These are phyloP conservation scores for Trapa bicornis DNA, from an alignment of 345 rosid genomes.

Conservation along the genomic window DNA sequence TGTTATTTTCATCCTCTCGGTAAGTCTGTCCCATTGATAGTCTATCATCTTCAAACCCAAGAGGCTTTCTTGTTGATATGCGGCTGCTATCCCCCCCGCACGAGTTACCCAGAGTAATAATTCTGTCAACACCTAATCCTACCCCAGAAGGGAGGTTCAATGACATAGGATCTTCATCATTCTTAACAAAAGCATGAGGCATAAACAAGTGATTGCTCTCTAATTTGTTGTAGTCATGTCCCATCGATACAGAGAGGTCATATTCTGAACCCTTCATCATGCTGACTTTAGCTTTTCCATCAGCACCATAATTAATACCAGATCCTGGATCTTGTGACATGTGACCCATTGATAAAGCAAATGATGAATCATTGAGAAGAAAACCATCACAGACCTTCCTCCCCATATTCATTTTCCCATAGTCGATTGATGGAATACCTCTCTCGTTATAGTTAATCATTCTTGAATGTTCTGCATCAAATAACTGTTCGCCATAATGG, in stretches of 20 bases:
- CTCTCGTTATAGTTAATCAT: slow-evolving; percentile 45
- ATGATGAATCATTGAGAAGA: slow-evolving; percentile 37
- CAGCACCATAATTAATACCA: slow-evolving; percentile 41
- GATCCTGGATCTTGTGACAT: slow-evolving; percentile 30
- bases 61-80: slow-evolving; percentile 20
- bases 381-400: slow-evolving; percentile 25
- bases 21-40: slow-evolving; percentile 25
- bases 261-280: slow-evolving; percentile 47
- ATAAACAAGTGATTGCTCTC: slow-evolving; percentile 31
- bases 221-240: slow-evolving; percentile 24
- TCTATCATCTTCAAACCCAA: slow-evolving; percentile 32
- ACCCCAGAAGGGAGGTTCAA: slow-evolving; percentile 26
- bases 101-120: slow-evolving; percentile 48
- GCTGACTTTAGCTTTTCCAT: slow-evolving; percentile 59
- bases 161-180: slow-evolving; percentile 21
- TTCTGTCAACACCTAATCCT: slow-evolving; percentile 41
- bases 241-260: slow-evolving; percentile 28
- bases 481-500: slow-evolving; percentile 51
- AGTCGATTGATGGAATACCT: slow-evolving; percentile 16
- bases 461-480: slow-evolving; percentile 39
- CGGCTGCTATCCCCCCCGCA: slow-evolving; percentile 38
- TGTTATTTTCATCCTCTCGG: slow-evolving; percentile 26
- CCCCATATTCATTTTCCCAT: slow-evolving; percentile 26
- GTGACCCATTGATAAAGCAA: slow-evolving; percentile 52
- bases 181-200: slow-evolving; percentile 27